Percentiles rank a stretch among this genome's conserved stretches.
phyloP scores from a whole-genome alignment of 768 basidiomycete genomes.

The Mycena albidolilacea region DNA sequence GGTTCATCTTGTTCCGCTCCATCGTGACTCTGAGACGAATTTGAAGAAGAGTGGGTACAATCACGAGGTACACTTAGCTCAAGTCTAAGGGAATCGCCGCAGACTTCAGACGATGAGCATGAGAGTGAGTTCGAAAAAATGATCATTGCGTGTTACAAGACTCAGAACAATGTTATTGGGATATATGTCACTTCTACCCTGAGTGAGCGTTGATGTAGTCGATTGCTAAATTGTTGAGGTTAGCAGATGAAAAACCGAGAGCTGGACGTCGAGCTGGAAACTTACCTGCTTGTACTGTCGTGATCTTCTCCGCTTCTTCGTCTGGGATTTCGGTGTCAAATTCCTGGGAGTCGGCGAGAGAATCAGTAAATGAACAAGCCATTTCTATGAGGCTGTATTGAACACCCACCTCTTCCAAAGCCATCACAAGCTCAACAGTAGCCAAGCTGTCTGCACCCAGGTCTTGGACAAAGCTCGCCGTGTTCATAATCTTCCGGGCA shows the following conservation, averaged over 20 bases:
- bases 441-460: not conserved
- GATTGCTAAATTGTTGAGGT: not conserved
- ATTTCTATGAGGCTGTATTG: not conserved
- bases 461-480: not conserved
- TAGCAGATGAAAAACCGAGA: not conserved
- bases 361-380: not conserved
- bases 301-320: conserved; percentile 1
- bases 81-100: too few species aligned
- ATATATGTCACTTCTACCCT: not conserved
- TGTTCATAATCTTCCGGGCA: not conserved
- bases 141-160: too few species aligned
- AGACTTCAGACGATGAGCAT: too few species aligned
- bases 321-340: conserved; percentile 7
- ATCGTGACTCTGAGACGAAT: too few species aligned
- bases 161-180: too few species aligned
- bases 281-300: conserved; percentile 2
- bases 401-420: conserved; percentile 1
- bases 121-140: too few species aligned
- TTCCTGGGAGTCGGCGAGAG: not conserved
- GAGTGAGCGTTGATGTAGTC: not conserved
- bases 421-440: not conserved
- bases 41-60: too few species aligned
- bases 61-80: too few species aligned
- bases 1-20: too few species aligned
- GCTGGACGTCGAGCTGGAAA: not conserved